Evolutionary conservation across 768 basidiomycete genomes (phyloP), one percentile per base, ranked within the genome.

Genomic region (Xerocomus spinulosus): DNA sequence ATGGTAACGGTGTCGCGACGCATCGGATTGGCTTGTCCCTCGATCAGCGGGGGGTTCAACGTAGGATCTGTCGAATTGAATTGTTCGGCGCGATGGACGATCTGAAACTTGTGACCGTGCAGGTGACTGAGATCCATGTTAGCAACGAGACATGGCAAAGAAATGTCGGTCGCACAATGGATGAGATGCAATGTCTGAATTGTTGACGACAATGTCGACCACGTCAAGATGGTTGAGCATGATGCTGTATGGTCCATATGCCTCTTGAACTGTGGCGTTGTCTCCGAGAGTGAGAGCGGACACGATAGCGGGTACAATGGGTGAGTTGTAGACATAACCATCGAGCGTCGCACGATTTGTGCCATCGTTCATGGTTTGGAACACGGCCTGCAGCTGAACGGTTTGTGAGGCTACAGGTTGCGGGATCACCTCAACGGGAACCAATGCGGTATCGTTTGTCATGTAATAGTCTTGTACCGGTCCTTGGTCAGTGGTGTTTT

Each of bases 1-100:
- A 96, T 80, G 48, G 82, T 78, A 14, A 95, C 72, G 0, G 92
- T 94, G 66, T 99, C 95, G 33, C 95, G 79, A n/a, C 92, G 82
- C 60, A 94, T 81, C 2, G 94, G 95, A 69, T 98, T 99, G 1
- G 70, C 63, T 57, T 91, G 87, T 13, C 80, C 83, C 68, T 92
- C 87, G 20, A 76, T 71, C 47, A 91, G 69, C 0, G 87, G 83
- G 13, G 91, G 92, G 68, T 95, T 95, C 39, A 93, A 72, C 2
- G 70, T 58, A 1, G 87, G 78, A 66, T 97, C 88, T 57, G 76
- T 68, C 1, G 85, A 85, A 0, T 80, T 80, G 56, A 82, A 91
- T 61, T 94, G 78, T 45, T 73, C 55, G 24, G 38, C 24, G 15
- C 38, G 38, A 26, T 39, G 38, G 3, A 39, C 38, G 38, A 39